These are phyloP conservation scores for Penicillium sclerotiorum DNA, from an alignment of 2,329 filamentous ascomycete species.

Conservation along the genomic window DNA sequence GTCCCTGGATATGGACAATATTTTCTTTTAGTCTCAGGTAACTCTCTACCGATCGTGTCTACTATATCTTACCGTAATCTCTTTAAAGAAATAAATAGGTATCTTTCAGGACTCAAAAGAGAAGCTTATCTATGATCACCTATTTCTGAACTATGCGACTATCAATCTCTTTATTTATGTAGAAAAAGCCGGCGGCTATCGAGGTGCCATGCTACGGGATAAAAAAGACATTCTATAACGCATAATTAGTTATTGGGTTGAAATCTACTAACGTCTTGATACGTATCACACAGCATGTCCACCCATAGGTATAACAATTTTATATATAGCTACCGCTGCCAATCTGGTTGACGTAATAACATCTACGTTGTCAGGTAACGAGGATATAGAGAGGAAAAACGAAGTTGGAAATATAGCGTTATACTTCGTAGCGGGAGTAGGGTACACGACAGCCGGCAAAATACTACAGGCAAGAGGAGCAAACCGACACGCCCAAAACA, in stretches of 20 bases:
- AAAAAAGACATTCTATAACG: background rate
- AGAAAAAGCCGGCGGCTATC: constrained; percentile 4
- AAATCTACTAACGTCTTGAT: background rate
- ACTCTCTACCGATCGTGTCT: constrained; percentile 9
- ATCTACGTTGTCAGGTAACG: background rate
- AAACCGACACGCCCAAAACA: background rate
- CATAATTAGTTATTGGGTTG: background rate
- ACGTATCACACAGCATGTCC: background rate
- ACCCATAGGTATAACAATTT: background rate
- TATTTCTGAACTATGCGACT: constrained; percentile 1
- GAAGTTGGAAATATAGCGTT: constrained; percentile 2
- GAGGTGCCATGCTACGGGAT: background rate
- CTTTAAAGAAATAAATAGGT: background rate
- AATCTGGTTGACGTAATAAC: constrained; percentile 1
- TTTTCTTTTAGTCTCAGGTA: background rate
- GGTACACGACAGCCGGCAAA: background rate
- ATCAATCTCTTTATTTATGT: constrained; percentile 5
- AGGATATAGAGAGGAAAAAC: background rate
- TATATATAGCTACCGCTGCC: constrained; percentile 8
- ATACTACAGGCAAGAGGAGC: background rate
- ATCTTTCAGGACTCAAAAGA: background rate
- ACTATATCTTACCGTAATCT: background rate
- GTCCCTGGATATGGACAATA: background rate
- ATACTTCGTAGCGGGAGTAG: constrained; percentile 2
- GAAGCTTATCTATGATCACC: background rate